These are phyloP conservation scores for Fusarium anguioides DNA, from an alignment of 2,329 filamentous ascomycete genomes.

Conservation along the genomic window DNA sequence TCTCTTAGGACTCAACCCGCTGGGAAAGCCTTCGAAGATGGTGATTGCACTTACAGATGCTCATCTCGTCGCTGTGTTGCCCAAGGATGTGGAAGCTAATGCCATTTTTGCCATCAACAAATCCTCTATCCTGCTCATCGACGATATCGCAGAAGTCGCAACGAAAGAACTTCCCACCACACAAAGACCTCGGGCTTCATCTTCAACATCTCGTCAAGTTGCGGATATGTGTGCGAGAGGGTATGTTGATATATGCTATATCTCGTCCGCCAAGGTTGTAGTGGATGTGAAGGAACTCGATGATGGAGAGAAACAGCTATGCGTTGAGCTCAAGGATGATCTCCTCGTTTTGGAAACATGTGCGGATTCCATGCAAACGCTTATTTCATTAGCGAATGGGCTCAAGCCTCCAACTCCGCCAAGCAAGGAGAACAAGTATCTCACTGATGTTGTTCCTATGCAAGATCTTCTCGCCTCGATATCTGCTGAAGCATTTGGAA, in stretches of 20 bases:
- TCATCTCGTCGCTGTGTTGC: conserved; percentile 74
- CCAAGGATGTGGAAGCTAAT: conserved; percentile 72
- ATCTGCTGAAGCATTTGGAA: conserved; percentile 83
- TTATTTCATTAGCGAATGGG: conserved; percentile 82
- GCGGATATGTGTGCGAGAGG: conserved; percentile 71
- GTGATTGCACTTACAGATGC: conserved; percentile 83
- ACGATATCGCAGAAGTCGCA: conserved; percentile 67
- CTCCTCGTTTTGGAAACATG: conserved; percentile 93
- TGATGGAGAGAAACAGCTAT: conserved; percentile 73
- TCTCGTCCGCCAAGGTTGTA: conserved; percentile 80
- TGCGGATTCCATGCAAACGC: conserved; percentile 94
- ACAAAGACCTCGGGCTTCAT: conserved; percentile 46
- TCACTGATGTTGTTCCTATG: conserved; percentile 86
- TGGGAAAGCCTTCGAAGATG: conserved; percentile 78
- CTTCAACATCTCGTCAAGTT: conserved; percentile 62
- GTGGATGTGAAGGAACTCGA: conserved; percentile 67
- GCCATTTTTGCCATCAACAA: conserved; percentile 78
- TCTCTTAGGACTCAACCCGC: conserved; percentile 84
- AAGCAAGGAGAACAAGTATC: conserved; percentile 84
- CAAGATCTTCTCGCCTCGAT: conserved; percentile 91
- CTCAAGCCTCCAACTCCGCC: conserved; percentile 86
- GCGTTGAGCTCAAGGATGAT: conserved; percentile 86
- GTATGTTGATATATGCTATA: conserved; percentile 87
- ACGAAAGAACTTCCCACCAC: conserved; percentile 18
- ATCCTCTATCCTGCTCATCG: conserved; percentile 83